A percentile compares a stretch with the other conserved stretches of the same genome.
phyloP scores from a whole-genome alignment of 805 yeast genomes.

The Saturnispora zaruensis region DNA sequence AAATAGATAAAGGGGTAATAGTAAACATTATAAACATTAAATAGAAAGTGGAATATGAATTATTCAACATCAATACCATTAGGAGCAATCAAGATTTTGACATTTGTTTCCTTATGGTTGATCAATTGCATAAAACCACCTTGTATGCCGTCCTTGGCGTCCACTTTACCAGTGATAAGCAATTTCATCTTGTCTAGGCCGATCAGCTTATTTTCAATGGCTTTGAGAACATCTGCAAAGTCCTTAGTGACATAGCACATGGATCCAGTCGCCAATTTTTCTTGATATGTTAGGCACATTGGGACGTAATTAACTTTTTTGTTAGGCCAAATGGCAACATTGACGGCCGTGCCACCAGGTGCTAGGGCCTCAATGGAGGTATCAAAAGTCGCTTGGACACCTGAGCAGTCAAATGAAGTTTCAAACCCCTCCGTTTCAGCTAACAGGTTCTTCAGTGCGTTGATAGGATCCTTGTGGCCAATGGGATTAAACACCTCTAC shows the following conservation, averaged over 20 bases:
- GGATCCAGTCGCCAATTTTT: slow-evolving; percentile 49
- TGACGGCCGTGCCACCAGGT: slow-evolving; percentile 50
- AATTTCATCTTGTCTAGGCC: slow-evolving; percentile 34
- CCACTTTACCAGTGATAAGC: slow-evolving; percentile 47
- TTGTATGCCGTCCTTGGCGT: slow-evolving; percentile 42
- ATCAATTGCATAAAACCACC: slow-evolving; percentile 46
- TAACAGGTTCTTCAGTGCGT: slow-evolving; percentile 30
- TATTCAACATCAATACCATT: slow-evolving; percentile 21
- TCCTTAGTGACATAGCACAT: slow-evolving; percentile 52
- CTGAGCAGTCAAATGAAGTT: slow-evolving; percentile 47
- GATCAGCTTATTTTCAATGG: slow-evolving; percentile 40
- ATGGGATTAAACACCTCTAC: slow-evolving; percentile 46
- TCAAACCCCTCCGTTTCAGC: slow-evolving; percentile 39
- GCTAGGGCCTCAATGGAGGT: slow-evolving; percentile 42
- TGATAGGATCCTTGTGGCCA: slow-evolving; percentile 31
- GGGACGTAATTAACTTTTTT: slow-evolving; percentile 42
- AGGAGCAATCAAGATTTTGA: slow-evolving; percentile 47
- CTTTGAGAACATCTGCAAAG: slow-evolving; percentile 46
- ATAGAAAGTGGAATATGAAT: background rate
- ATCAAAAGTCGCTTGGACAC: slow-evolving; percentile 43
- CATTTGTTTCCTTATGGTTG: slow-evolving; percentile 45
- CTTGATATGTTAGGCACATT: slow-evolving; percentile 47
- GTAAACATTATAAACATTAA: background rate
- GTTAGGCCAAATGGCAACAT: slow-evolving; percentile 59
- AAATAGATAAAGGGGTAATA: background rate